A percentile compares a stretch with the other conserved stretches of the same genome.
Evolutionary conservation across 129 eudicot genomes (phyloP).

Genomic region (Rutidosis leptorrhynchoides): DNA sequence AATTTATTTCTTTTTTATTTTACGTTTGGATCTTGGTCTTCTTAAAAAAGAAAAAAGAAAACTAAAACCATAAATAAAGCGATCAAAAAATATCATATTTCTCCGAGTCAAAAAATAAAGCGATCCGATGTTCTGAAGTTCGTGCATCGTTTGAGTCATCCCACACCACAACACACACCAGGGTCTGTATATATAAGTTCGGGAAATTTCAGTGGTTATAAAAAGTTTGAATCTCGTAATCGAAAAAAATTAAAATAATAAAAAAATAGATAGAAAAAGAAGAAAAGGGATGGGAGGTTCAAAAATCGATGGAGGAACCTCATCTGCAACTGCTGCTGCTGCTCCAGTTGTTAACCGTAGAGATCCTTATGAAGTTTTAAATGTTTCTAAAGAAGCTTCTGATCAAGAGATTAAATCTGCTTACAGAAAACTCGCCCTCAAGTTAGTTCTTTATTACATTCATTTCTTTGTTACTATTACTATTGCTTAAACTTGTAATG

Average conservation of each 20-base stretch:
- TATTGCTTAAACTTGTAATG: not conserved
- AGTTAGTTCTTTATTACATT: conserved; percentile 40
- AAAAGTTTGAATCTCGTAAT: not conserved
- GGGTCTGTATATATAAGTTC: not conserved
- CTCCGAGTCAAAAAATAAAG: not conserved
- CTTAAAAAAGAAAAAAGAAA: too few relatives aligned
- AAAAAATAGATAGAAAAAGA: conserved; percentile 18
- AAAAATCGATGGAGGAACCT: conserved; percentile 50
- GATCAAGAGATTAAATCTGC: conserved; percentile 94
- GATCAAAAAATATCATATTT: too few relatives aligned
- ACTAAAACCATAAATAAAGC: not conserved
- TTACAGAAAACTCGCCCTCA: conserved; percentile 94
- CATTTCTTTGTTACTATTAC: not conserved
- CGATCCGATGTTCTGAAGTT: conserved; percentile 27
- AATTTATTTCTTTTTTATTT: not conserved
- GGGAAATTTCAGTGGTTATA: too few relatives aligned
- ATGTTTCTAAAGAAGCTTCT: conserved; percentile 60
- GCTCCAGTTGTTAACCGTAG: conserved; percentile 49
- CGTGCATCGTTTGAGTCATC: conserved; percentile 4
- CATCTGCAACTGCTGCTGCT: conserved; percentile 23
- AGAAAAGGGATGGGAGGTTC: conserved; percentile 44
- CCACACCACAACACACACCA: conserved; percentile 6
- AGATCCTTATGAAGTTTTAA: conserved; percentile 86
- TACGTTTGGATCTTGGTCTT: conserved; percentile 25
- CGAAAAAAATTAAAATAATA: too few relatives aligned